phyloP scores from a whole-genome alignment of 2,329 filamentous ascomycete species.

The Botrytis tulipae region DNA sequence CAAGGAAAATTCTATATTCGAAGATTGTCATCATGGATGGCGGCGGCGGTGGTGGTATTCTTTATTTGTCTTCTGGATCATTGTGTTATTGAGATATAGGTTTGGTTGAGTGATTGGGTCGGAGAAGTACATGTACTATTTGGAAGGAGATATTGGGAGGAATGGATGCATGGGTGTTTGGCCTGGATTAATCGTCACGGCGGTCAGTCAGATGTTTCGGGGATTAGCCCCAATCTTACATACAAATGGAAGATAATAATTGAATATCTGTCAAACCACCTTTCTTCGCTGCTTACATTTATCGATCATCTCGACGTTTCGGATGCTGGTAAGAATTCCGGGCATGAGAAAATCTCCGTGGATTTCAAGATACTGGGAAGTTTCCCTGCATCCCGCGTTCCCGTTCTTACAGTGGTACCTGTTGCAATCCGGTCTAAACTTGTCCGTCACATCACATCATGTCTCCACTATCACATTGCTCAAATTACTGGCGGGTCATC shows the following conservation, averaged over 20 bases:
- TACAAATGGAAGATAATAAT: conserved; percentile 1
- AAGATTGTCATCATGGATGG: background rate
- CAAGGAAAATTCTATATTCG: conserved; percentile 5
- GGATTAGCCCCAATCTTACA: background rate
- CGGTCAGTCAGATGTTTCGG: background rate
- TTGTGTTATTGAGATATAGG: conserved; percentile 11
- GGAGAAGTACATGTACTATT: background rate
- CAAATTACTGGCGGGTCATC: background rate
- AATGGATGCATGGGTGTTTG: background rate
- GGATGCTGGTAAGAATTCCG: background rate
- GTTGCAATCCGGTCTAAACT: background rate
- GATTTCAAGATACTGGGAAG: background rate
- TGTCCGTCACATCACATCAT: background rate
- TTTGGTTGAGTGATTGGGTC: background rate
- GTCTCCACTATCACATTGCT: conserved; percentile 3
- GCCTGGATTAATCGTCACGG: background rate
- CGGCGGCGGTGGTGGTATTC: background rate
- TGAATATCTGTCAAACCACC: background rate
- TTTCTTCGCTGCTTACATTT: background rate
- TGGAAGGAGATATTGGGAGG: background rate
- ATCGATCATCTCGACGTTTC: background rate
- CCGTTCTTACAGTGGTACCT: background rate
- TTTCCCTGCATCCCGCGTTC: conserved; percentile 8
- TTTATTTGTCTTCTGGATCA: conserved; percentile 2
- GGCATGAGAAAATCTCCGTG: background rate